Evolutionary conservation across 306 rosid genomes (phyloP), one percentile per base, ranked within the genome.

Genomic region (Castanospermum australe): DNA sequence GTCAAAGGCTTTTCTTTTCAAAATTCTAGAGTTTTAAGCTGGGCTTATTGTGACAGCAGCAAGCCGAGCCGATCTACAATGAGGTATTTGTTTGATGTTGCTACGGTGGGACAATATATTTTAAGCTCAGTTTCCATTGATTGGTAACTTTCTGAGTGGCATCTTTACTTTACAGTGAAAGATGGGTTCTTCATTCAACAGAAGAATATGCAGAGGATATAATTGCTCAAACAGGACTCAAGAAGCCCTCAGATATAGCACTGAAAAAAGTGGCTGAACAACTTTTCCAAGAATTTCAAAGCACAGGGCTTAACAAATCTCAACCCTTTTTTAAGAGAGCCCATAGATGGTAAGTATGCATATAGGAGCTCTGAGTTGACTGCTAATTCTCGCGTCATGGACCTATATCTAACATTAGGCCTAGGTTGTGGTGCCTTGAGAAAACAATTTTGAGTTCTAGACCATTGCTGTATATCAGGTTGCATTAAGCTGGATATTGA

Each of bases 151-250:
- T 65, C 14, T 32, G 2, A 33, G n/a, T 85, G 51, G 33, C 72
- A 35, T 82, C 56, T 38, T 81, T 69, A 22, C 57, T 61, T 36
- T 51, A 57, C 85, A 94, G 99, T 55, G 97, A 91, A 82, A 87
- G 87, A 78, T 94, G 99, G 99, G 89, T 94, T 47, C 83, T 94
- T 76, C 97, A 88, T 88, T 94, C 99, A 36, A 92, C 97, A 4
- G 70, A 71, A 60, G 95, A 89, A 83, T 94, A 94, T 51, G 99
- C 97, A 21, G 88, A 87, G 77, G 60, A 79, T 57, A 81, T 94
- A 74, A 92, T 92, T 67, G 88, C 95, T 80, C 90, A 87, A 84
- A 84, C 89, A 15, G 99, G 99, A 67, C 90, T 89, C 79, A 87
- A 78, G 81, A 94, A 94, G 70, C 97, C 85, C 76, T 88, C 97